Conservation (phyloP, 208 protist genomes). For the Crithidia sp. region DNA sequence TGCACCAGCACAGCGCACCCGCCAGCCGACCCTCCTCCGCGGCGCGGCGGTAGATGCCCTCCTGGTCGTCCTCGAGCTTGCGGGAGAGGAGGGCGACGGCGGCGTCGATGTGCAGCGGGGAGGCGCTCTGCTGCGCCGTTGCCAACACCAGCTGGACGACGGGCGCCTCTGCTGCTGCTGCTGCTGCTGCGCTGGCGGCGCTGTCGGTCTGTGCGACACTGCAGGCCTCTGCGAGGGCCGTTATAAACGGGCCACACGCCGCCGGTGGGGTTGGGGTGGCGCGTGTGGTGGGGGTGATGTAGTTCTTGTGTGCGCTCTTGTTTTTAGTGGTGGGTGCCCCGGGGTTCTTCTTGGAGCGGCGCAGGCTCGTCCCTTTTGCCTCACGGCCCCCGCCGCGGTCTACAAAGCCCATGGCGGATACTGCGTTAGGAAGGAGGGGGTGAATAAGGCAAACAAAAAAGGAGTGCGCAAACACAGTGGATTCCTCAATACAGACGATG, state of each 20-base stretch:
- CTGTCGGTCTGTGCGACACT: not conserved
- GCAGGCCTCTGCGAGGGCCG: slow-evolving; percentile 8
- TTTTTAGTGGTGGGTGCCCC: slow-evolving; percentile 57
- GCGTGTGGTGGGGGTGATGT: slow-evolving; percentile 32
- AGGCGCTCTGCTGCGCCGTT: not conserved
- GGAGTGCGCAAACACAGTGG: too few species aligned
- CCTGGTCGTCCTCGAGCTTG: slow-evolving; percentile 56
- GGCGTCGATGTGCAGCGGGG: slow-evolving; percentile 44
- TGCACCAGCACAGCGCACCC: slow-evolving; percentile 70
- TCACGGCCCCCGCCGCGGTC: slow-evolving; percentile 83
- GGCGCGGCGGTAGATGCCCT: slow-evolving; percentile 59
- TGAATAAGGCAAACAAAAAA: too few species aligned
- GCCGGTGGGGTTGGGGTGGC: slow-evolving; percentile 33
- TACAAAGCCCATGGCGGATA: slow-evolving; percentile 76
- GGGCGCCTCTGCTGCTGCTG: not conserved
- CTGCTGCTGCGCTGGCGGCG: not conserved
- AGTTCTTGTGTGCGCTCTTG: slow-evolving; percentile 36
- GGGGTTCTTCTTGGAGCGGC: slow-evolving; percentile 84
- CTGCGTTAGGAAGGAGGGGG: not conserved
- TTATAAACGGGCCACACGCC: slow-evolving; percentile 6
- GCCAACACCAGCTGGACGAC: slow-evolving; percentile 2
- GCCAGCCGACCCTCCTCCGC: slow-evolving; percentile 47
- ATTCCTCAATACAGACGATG: too few species aligned
- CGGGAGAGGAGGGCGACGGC: slow-evolving; percentile 74
- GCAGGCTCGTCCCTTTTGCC: slow-evolving; percentile 75